Conservation (phyloP, 148 eudicot species). For the Limonium bicolor region DNA sequence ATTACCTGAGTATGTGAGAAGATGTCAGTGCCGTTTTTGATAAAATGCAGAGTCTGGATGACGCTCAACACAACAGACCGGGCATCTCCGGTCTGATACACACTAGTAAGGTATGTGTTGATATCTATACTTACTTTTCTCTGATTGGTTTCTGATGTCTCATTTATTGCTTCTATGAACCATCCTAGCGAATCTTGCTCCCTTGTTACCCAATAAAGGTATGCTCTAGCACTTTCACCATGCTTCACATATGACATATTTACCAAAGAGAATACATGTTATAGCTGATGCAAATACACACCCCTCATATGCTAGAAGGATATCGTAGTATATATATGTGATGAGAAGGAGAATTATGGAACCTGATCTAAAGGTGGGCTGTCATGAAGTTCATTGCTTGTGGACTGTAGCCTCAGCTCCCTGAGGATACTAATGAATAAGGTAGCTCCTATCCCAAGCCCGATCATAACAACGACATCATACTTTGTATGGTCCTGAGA, state of each 20-base stretch:
- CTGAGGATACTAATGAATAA: slow-evolving; percentile 89
- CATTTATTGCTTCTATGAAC: slow-evolving; percentile 26
- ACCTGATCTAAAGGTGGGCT: too few species aligned
- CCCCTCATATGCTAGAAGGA: too few species aligned
- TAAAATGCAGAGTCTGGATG: slow-evolving; percentile 14
- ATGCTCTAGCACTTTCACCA: too few species aligned
- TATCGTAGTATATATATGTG: too few species aligned
- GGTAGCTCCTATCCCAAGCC: slow-evolving; percentile 95
- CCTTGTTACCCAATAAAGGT: slow-evolving; percentile 69
- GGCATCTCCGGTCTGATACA: slow-evolving; percentile 21
- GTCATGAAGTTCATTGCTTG: too few species aligned
- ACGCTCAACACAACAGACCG: slow-evolving; percentile 19
- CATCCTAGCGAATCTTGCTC: slow-evolving; percentile 26
- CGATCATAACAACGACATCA: slow-evolving; percentile 80
- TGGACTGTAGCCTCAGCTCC: too few species aligned
- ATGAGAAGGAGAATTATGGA: too few species aligned
- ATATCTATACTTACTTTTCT: slow-evolving; percentile 26
- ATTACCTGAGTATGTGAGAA: slow-evolving; percentile 21
- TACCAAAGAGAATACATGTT: too few species aligned
- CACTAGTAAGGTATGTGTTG: slow-evolving; percentile 21
- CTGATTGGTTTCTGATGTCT: slow-evolving; percentile 7
- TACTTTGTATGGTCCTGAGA: slow-evolving; percentile 89
- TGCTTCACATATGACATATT: too few species aligned
- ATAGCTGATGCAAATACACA: too few species aligned
- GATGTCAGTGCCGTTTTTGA: slow-evolving; percentile 21